phyloP scores from a whole-genome alignment of 768 basidiomycete genomes.

The Naganishia friedmannii region DNA sequence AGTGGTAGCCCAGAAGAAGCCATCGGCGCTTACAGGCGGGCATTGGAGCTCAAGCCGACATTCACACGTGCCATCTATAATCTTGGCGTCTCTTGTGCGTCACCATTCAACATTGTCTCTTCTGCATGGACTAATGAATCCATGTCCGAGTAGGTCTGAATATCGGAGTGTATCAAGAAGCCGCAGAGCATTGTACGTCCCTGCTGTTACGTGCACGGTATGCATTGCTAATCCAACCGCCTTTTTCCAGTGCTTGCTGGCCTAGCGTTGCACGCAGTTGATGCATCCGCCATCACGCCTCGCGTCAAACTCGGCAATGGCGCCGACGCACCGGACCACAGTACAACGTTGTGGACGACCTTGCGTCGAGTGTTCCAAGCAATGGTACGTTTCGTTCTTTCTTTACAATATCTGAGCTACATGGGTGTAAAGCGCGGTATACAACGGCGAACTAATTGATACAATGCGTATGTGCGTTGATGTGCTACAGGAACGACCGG shows the following conservation, averaged over 20 bases:
- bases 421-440: background rate
- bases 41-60: conserved; percentile 82
- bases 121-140: conserved; percentile 1
- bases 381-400: conserved; percentile 61
- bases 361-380: conserved; percentile 73
- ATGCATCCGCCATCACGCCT: background rate
- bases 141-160: conserved; percentile 67
- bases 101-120: conserved; percentile 17
- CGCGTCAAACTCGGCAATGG: conserved; percentile 10
- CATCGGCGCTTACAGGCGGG: conserved; percentile 69
- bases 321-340: conserved; percentile 61
- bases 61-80: conserved; percentile 98
- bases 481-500: conserved; percentile 64
- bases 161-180: conserved; percentile 90
- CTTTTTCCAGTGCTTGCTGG: conserved; percentile 42
- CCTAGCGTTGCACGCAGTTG: conserved; percentile 40
- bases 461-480: background rate
- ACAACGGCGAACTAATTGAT: background rate
- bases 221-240: background rate
- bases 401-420: background rate
- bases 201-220: background rate
- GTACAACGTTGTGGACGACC: conserved; percentile 85
- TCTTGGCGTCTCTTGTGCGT: conserved; percentile 92
- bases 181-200: conserved; percentile 74
- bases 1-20: conserved; percentile 92